A percentile compares a stretch with the other conserved stretches of the same genome.
phyloP scores from a whole-genome alignment of 1,284 basidiomycete genomes.

The Salmacisia buchloeana region DNA sequence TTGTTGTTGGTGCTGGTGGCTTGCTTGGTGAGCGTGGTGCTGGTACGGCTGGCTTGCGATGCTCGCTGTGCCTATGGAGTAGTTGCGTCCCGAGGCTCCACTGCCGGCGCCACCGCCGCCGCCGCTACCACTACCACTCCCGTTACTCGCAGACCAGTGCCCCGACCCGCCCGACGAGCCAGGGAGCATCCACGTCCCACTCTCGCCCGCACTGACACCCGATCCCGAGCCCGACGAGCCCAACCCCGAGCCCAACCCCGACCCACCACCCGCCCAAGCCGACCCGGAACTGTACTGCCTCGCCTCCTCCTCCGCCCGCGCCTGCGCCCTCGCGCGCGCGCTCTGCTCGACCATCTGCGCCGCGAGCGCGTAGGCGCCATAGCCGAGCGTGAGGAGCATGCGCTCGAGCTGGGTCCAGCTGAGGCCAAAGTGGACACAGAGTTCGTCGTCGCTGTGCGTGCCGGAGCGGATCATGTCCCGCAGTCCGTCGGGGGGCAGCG shows the following conservation, averaged over 20 bases:
- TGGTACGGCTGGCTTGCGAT: neutral
- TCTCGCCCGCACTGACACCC: neutral
- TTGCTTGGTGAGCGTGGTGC: neutral
- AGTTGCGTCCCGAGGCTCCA: too few relatives aligned
- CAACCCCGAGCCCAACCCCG: too few relatives aligned
- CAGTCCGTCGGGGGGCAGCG: too few relatives aligned
- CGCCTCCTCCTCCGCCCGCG: neutral
- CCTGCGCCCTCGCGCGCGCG: neutral
- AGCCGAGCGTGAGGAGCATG: conserved; percentile 63
- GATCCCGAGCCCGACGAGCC: too few relatives aligned
- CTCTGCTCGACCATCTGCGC: conserved; percentile 6
- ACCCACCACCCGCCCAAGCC: too few relatives aligned
- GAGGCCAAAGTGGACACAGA: conserved; percentile 73
- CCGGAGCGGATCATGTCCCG: conserved; percentile 52
- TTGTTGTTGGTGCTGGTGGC: neutral
- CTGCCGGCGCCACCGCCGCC: too few relatives aligned
- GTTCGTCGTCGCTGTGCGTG: conserved; percentile 82
- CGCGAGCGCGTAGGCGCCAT: neutral
- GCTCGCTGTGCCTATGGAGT: too few relatives aligned
- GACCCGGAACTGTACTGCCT: too few relatives aligned
- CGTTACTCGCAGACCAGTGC: too few relatives aligned
- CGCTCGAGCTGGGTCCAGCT: conserved; percentile 76
- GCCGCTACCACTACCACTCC: neutral
- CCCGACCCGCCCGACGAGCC: too few relatives aligned
- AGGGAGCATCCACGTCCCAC: neutral